phyloP scores from a whole-genome alignment of 116 monocot species.

The Cymodocea nodosa region DNA sequence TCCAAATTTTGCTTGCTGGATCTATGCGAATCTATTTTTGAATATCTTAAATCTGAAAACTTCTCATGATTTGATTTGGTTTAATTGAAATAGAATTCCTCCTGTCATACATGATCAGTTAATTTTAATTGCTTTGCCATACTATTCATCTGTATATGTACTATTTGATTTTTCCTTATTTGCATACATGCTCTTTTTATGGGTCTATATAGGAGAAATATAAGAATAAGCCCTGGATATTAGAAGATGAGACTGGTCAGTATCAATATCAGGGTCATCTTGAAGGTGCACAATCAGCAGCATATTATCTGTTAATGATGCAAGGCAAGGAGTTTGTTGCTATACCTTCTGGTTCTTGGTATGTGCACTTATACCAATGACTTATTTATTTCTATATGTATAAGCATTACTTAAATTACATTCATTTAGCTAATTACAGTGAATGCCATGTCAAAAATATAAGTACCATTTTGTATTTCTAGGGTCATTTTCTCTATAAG shows the following conservation, averaged over 20 bases:
- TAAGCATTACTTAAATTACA: background rate
- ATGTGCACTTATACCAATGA: slow-evolving; percentile 5
- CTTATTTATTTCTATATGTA: background rate
- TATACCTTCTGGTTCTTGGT: slow-evolving; percentile 97
- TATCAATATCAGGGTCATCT: slow-evolving; percentile 84
- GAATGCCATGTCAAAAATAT: too few relatives aligned
- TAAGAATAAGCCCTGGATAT: slow-evolving; percentile 90
- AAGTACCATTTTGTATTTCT: too few relatives aligned
- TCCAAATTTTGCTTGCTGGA: too few relatives aligned
- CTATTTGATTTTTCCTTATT: background rate
- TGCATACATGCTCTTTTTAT: background rate
- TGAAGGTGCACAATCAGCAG: slow-evolving; percentile 88
- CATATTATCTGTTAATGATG: slow-evolving; percentile 91
- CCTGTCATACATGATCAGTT: too few relatives aligned
- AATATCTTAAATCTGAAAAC: too few relatives aligned
- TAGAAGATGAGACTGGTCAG: slow-evolving; percentile 98
- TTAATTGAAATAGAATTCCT: too few relatives aligned
- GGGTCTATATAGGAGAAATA: slow-evolving; percentile 49
- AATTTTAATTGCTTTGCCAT: background rate
- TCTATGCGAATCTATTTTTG: too few relatives aligned
- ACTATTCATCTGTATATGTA: background rate
- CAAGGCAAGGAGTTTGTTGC: slow-evolving; percentile 98
- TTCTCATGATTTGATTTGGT: too few relatives aligned
- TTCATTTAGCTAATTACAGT: too few relatives aligned
- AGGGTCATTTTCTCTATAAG: too few relatives aligned